Evolutionary conservation across 169 alveolate genomes (phyloP).

Genomic region (Eimeria maxima): DNA sequence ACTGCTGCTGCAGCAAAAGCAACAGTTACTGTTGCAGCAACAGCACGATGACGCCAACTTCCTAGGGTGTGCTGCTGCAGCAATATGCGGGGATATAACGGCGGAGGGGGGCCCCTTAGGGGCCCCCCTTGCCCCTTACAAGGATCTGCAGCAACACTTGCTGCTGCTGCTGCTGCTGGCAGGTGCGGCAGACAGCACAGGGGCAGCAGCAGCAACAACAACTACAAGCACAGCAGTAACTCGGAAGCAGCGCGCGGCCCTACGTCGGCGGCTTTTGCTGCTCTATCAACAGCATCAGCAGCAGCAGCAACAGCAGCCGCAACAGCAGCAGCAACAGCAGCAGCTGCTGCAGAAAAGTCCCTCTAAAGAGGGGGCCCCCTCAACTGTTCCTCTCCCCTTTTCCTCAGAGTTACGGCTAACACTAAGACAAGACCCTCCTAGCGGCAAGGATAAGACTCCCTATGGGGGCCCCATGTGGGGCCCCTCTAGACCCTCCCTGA

Average conservation of each 20-base stretch:
- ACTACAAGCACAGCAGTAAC: background rate
- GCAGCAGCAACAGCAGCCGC: background rate
- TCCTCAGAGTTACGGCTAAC: background rate
- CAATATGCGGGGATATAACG: background rate
- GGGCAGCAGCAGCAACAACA: background rate
- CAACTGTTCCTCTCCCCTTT: background rate
- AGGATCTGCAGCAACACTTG: constrained; percentile 9
- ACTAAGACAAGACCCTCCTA: background rate
- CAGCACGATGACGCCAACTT: background rate
- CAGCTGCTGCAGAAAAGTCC: background rate
- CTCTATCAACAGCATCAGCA: background rate
- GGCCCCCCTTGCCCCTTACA: constrained; percentile 12
- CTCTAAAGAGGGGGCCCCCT: background rate
- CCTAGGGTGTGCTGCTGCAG: constrained; percentile 7
- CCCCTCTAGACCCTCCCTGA: too few relatives aligned
- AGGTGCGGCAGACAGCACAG: background rate
- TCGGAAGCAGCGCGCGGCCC: background rate
- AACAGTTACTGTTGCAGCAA: background rate
- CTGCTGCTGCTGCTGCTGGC: constrained; percentile 42
- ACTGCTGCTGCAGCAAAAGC: too few relatives aligned
- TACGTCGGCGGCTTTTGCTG: constrained; percentile 11
- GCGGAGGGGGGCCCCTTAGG: background rate
- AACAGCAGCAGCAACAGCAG: constrained; percentile 24
- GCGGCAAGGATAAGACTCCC: too few relatives aligned
- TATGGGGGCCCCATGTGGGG: too few relatives aligned